phyloP scores from a whole-genome alignment of 2,329 filamentous ascomycete genomes.

The Pyrenochaeta sp. region DNA sequence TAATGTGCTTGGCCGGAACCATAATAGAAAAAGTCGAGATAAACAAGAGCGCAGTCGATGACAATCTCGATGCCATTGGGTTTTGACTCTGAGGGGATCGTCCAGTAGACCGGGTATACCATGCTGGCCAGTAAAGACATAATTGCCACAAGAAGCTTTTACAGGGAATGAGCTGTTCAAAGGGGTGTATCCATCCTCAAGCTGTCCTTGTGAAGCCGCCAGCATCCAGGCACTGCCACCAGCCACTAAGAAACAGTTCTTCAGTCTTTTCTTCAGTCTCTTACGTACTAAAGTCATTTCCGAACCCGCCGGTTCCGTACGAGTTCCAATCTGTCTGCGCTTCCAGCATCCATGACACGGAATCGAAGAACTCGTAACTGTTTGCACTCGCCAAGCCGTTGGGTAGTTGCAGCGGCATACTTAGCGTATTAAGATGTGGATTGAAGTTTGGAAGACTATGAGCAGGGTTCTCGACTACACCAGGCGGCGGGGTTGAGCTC shows the following conservation, averaged over 20 bases:
- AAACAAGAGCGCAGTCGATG: no score
- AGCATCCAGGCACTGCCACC: no score
- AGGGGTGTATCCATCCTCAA: no score
- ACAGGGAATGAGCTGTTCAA: no score
- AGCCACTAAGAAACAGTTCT: not conserved
- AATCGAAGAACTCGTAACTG: constrained; percentile 79
- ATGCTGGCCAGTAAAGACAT: no score
- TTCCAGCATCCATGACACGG: constrained; percentile 92
- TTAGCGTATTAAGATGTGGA: constrained; percentile 48
- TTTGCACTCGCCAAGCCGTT: constrained; percentile 58
- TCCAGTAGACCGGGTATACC: no score
- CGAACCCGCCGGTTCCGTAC: constrained; percentile 38
- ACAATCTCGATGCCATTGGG: no score
- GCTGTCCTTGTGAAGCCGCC: no score
- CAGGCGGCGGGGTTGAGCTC: constrained; percentile 67
- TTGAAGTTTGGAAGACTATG: constrained; percentile 48
- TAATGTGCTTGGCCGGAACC: no score
- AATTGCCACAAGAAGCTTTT: no score
- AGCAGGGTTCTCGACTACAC: constrained; percentile 41
- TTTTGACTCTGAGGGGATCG: no score
- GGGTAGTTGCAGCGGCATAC: constrained; percentile 67
- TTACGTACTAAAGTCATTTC: constrained; percentile 44
- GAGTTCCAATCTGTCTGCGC: constrained; percentile 61
- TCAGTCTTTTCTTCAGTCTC: not conserved
- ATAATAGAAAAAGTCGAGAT: no score